Percentiles rank a stretch among this genome's conserved stretches.
Conservation (phyloP, 1,284 basidiomycete species). For the Austroboletus rostrupii region DNA sequence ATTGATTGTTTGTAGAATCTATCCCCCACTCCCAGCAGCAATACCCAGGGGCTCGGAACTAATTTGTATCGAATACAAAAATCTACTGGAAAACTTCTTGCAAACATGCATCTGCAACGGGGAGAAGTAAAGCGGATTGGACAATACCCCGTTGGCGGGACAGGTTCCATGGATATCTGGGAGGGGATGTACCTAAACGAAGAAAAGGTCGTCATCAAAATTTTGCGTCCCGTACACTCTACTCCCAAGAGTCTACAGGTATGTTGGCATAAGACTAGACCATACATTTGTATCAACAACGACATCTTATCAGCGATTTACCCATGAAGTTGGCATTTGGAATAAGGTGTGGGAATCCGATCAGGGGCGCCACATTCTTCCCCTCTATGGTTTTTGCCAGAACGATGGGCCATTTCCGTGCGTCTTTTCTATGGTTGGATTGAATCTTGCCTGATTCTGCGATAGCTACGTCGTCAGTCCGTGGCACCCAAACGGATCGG, state of each 20-base stretch:
- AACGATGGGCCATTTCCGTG: constrained; percentile 52
- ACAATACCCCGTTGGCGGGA: constrained; percentile 46
- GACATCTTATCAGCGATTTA: constrained; percentile 40
- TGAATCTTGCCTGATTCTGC: neutral
- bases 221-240: constrained; percentile 46
- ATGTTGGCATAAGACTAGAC: constrained; percentile 6
- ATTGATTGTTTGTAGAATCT: constrained; percentile 22
- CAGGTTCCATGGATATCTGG: constrained; percentile 48
- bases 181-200: constrained; percentile 49
- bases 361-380: constrained; percentile 47
- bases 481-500: constrained; percentile 52
- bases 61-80: constrained; percentile 49
- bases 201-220: constrained; percentile 55
- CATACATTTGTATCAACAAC: constrained; percentile 2
- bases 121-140: constrained; percentile 50
- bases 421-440: constrained; percentile 9
- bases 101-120: constrained; percentile 43
- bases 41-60: constrained; percentile 40
- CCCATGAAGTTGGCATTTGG: constrained; percentile 53
- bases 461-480: constrained; percentile 52
- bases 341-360: constrained; percentile 50
- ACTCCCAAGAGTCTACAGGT: constrained; percentile 42
- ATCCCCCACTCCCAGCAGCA: constrained; percentile 27
- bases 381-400: constrained; percentile 53
- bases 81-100: constrained; percentile 41